Base-by-base conservation (phyloP, 345 rosid genomes). In the Cardamine occulta region DNA sequence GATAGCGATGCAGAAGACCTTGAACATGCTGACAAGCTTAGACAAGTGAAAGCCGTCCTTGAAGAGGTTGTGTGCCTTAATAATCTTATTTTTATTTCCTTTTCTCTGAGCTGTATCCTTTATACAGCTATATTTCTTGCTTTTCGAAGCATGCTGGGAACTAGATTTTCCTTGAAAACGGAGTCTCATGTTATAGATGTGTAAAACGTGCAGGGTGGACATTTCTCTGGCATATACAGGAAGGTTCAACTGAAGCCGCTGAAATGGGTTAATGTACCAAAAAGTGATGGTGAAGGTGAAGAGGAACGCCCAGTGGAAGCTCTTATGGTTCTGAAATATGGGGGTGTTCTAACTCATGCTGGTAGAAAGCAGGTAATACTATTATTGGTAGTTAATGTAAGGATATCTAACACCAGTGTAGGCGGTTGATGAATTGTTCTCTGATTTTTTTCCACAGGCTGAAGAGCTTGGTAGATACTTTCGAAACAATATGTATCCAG, bases 271-370 rank as follows among this genome's bases (percentile, higher is more conserved):
- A 95, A 85, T 75, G 89, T 88, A 77, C 70, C 81, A 73, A 93
- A 88, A 85, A 48, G 75, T 73, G 89, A 83, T 64, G 95, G 93
- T 79, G 99, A 96, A 73, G 99, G 92, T 29, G 98, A 93, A 80
- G 95, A 93, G 84, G 98, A 96, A 77, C 85, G 91, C 15, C 99
- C 99, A 23, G 87, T 87, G 68, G 99, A 96, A 82, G 99, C 99
- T 69, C 85, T 96, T 57, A 96, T 96, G 99, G 86, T 96, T 84
- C 89, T 96, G 80, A 96, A 96, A 73, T 96, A 96, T 80, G 99
- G 99, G 65, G 99, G 99, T 34, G 98, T 96, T 80, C 88, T 96
- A 66, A 96, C 99, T 8, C 99, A 96, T 93, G 99, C 99, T 72
- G 99, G 99, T 65, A 86, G 99, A 83, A 91, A 92, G 83, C 99